Percentiles rank a stretch among this genome's conserved stretches.
Conservation (phyloP, 2,329 filamentous ascomycete genomes). For the Botryotinia globosa region DNA sequence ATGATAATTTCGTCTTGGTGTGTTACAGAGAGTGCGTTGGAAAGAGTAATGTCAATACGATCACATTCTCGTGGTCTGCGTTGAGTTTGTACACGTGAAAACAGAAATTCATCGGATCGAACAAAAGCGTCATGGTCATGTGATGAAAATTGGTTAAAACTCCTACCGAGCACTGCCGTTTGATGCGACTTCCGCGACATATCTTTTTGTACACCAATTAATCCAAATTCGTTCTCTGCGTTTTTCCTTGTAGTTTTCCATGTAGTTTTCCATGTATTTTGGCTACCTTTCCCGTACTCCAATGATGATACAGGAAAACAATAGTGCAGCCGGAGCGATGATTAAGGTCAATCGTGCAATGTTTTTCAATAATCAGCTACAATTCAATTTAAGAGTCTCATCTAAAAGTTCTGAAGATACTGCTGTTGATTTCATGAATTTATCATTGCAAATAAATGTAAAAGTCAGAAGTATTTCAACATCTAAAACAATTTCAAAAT, state of each 20-base stretch:
- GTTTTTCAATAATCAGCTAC: neutral
- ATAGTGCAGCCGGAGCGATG: neutral
- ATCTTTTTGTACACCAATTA: no score
- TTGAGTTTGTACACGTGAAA: neutral
- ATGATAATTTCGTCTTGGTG: neutral
- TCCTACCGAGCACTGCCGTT: neutral
- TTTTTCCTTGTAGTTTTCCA: neutral
- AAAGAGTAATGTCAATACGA: neutral
- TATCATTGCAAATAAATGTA: neutral
- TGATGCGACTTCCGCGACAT: no score
- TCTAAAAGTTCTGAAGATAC: neutral
- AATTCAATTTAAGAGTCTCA: neutral
- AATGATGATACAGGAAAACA: neutral
- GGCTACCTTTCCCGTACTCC: neutral
- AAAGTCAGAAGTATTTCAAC: no score
- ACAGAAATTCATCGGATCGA: neutral
- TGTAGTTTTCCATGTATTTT: neutral
- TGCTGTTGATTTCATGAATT: neutral
- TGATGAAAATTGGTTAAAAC: neutral
- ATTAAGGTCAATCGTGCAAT: neutral
- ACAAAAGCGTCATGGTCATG: neutral
- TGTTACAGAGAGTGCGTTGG: neutral
- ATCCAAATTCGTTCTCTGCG: neutral
- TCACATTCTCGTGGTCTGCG: neutral
- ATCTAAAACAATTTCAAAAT: no score